phyloP scores from a whole-genome alignment of 2,329 filamentous ascomycete species.

The Diaporthe vexans region DNA sequence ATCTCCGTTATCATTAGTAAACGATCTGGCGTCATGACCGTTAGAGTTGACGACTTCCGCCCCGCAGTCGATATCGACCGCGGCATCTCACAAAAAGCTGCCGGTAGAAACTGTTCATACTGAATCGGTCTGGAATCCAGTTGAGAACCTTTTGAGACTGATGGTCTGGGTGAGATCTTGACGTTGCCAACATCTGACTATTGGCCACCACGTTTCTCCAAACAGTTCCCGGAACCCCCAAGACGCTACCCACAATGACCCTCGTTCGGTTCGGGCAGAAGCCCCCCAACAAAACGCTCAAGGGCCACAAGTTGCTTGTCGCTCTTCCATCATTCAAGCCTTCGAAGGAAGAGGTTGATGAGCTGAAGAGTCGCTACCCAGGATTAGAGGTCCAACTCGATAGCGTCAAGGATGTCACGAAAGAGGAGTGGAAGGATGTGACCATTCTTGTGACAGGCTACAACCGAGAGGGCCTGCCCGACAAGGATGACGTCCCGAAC shows the following conservation, averaged over 20 bases:
- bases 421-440: conserved; percentile 61
- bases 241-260: conserved; percentile 28
- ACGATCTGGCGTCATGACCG: conserved; percentile 21
- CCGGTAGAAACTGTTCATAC: neutral
- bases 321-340: conserved; percentile 51
- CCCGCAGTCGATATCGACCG: conserved; percentile 7
- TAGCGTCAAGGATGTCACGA: conserved; percentile 48
- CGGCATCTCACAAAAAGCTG: neutral
- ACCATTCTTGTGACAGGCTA: conserved; percentile 55
- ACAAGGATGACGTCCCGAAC: conserved; percentile 58
- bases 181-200: neutral
- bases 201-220: neutral
- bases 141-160: neutral
- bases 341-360: conserved; percentile 52
- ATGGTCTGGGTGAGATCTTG: neutral
- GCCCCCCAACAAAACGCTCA: conserved; percentile 55
- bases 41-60: conserved; percentile 29
- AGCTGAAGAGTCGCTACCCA: conserved; percentile 57
- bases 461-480: conserved; percentile 62
- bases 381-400: conserved; percentile 57
- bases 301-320: conserved; percentile 64
- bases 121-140: neutral
- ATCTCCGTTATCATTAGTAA: conserved; percentile 31
- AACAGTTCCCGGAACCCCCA: neutral
- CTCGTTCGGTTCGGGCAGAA: conserved; percentile 32